phyloP scores from a whole-genome alignment of 2,329 filamentous ascomycete species.

The Trichoderma cornu-damae region DNA sequence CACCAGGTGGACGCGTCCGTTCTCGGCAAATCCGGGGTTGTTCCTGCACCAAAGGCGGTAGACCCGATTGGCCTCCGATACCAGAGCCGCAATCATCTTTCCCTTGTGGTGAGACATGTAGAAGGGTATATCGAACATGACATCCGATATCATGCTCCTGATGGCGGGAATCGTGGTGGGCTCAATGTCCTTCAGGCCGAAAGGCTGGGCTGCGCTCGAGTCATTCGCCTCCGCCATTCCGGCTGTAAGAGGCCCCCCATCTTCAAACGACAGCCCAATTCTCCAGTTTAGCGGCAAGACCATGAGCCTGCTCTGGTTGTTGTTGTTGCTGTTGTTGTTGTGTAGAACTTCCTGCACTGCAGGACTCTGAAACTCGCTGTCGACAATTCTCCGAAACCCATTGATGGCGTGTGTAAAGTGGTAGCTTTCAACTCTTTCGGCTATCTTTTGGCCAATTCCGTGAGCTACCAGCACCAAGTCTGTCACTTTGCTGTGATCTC shows the following conservation, averaged over 20 bases:
- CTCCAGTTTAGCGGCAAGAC: slow-evolving; percentile 93
- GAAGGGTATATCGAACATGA: slow-evolving; percentile 97
- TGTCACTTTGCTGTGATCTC: slow-evolving; percentile 64
- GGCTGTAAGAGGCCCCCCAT: slow-evolving; percentile 58
- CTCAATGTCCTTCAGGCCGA: slow-evolving; percentile 78
- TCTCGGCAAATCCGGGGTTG: slow-evolving; percentile 76
- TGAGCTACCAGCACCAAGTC: slow-evolving; percentile 90
- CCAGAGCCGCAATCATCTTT: slow-evolving; percentile 87
- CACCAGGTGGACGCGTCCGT: slow-evolving; percentile 83
- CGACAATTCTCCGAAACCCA: slow-evolving; percentile 77
- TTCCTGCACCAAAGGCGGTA: slow-evolving; percentile 92
- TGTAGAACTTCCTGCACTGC: slow-evolving; percentile 71
- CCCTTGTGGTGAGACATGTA: slow-evolving; percentile 95
- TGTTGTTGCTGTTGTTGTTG: slow-evolving; percentile 71
- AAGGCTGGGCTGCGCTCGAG: slow-evolving; percentile 50
- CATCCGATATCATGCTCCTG: slow-evolving; percentile 89
- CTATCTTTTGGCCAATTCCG: slow-evolving; percentile 94
- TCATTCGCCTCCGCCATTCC: slow-evolving; percentile 46
- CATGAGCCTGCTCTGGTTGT: slow-evolving; percentile 86
- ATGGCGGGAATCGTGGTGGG: slow-evolving; percentile 85
- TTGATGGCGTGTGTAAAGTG: slow-evolving; percentile 98
- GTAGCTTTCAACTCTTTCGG: slow-evolving; percentile 89
- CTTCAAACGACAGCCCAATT: slow-evolving; percentile 79
- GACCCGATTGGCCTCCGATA: slow-evolving; percentile 89
- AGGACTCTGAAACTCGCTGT: slow-evolving; percentile 71